Evolutionary conservation across 352 stramenopile genomes (phyloP), one percentile per base, ranked within the genome.

Genomic region (Phytophthora constricta): DNA sequence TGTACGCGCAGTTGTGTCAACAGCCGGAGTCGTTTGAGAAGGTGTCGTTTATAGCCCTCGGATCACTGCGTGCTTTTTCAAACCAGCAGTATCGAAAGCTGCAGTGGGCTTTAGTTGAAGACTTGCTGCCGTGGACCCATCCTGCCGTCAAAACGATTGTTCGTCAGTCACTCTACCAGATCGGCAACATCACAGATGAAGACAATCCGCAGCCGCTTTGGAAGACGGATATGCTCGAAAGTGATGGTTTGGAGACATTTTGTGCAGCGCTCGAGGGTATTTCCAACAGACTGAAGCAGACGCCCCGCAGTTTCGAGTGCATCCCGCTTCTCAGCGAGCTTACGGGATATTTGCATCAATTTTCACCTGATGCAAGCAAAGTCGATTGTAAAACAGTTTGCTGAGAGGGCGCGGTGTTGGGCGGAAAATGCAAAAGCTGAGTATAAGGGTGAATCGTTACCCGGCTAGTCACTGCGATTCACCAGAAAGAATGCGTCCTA

Each of bases 21-120:
- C 34, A 61, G 14, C 51, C 48, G 2, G 34, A 68, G 20, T 52
- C 57, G 20, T 72, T 80, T 11, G 69, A 82, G 13, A 68, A 75
- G 23, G 0, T 5, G 3, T 49, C 68, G 13, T 77, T 80, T 25
- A 70, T 82, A 34, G 54, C 56, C 11, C 58, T 89, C 9, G 81
- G 68, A 4, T 67, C 68, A 2, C 28, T 91, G 1, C 74, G 83
- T 10, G 72, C 79, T 14, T 84, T 75, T 17, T 72, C 83, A 2
- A 73, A 87, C 27, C 77, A 84, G 48, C 79, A 91, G 33, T 62
- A 77, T 5, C 72, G 76, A 1, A 84, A 82, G n/a, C 13, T 92
- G 22, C 70, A 78, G 16, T 77, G 64, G 1, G 70, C 72, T 16
- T 25, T 91, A 9, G 41, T 82, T 33, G 65, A 77, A 19, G 74